Evolutionary conservation across 495 filamentous ascomycete genomes (phyloP).

Genomic region (Cladorrhinum samala): DNA sequence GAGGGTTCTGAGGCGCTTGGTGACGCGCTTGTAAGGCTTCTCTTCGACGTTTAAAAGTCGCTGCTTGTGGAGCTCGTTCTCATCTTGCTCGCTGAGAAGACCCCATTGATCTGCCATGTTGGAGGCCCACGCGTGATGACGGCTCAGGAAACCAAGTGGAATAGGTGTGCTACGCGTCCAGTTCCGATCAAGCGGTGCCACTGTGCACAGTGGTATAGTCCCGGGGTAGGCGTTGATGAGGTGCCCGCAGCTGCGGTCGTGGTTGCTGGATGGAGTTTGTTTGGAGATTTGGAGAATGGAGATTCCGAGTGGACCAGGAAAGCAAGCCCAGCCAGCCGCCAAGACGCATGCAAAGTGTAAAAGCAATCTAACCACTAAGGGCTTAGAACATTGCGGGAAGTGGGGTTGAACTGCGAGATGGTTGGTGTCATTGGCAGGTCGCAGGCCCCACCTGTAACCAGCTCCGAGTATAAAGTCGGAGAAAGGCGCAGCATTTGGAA

Average conservation of each 20-base stretch:
- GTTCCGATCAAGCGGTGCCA: no score
- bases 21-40: slow-evolving; percentile 84
- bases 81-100: slow-evolving; percentile 46
- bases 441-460: background rate
- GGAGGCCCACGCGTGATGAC: background rate
- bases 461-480: background rate
- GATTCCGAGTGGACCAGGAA: background rate
- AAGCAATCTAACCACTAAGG: background rate
- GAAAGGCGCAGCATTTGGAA: background rate
- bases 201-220: no score
- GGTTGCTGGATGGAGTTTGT: background rate
- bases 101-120: slow-evolving; percentile 27
- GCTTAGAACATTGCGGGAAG: background rate
- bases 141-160: background rate
- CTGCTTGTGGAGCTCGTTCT: slow-evolving; percentile 83
- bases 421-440: background rate
- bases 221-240: no score
- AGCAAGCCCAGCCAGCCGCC: background rate
- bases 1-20: slow-evolving; percentile 66
- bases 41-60: slow-evolving; percentile 90
- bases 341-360: no score
- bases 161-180: background rate
- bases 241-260: no score
- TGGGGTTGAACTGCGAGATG: background rate
- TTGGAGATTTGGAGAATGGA: background rate